Evolutionary conservation across 345 rosid species (phyloP), one percentile per base, ranked within the genome.

Genomic region (Diplotaxis tenuifolia): DNA sequence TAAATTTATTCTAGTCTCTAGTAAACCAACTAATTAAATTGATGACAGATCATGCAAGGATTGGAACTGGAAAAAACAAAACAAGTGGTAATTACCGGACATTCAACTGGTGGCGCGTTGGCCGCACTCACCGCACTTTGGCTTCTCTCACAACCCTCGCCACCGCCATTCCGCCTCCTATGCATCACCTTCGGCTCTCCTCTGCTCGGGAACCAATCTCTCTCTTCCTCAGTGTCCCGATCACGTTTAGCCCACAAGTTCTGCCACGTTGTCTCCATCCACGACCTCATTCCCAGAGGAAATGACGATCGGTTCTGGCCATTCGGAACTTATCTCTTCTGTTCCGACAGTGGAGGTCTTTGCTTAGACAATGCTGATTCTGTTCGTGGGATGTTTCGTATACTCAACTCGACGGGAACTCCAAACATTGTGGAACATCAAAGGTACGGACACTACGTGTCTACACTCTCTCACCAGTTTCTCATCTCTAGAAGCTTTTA

Each of bases 141-240:
- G 88, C 90, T 95, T 32, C 96, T 95, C 75, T 88, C 82, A 31
- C 54, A 69, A 71, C 70, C 80, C 50, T 52, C 79, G 1, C 58
- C 72, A 45, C 67, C 81, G 11, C 23, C 76, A 29, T 18, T 72
- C 19, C 70, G 78, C 2, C 78, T 92, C 42, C 78, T 95, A 14
- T 81, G 96, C 83, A 80, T 90, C 83, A 95, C 96, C 16, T 95
- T 84, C 0, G 89, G 97, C 70, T 86, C 96, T 52, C 96, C 97
- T 4, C 61, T 95, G 71, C 89, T 95, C 0, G 91, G 93, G 49
- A 90, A 92, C 31, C 80, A 59, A 29, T 67, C 91, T 62, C 89
- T 92, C 52, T 85, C 84, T 31, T 81, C 73, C n/a, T 82, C 87
- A 36, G 75, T 95, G 62, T 84, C 84, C 23, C 70, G 80, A 6